These are phyloP conservation scores for Tricholoma terreum DNA, from an alignment of 768 basidiomycete genomes.

Conservation along the genomic window DNA sequence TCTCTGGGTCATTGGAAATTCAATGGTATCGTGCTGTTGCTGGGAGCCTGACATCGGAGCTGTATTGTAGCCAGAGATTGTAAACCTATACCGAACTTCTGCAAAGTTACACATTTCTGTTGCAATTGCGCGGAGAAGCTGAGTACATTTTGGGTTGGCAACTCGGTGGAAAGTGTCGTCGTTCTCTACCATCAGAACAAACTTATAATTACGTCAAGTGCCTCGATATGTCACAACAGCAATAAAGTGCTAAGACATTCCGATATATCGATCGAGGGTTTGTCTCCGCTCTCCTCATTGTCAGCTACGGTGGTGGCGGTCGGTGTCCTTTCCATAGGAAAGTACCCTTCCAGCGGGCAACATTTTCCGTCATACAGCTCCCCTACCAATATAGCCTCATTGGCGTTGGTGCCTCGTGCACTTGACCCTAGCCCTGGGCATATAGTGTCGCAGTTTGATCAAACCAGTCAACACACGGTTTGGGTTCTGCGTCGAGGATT, in stretches of 20 bases:
- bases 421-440: neutral
- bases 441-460: neutral
- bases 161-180: no score
- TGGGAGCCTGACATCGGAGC: no score
- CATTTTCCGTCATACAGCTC: neutral
- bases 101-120: no score
- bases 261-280: constrained; percentile 6
- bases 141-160: no score
- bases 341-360: constrained; percentile 4
- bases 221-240: constrained; percentile 14
- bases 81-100: no score
- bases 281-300: constrained; percentile 3
- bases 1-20: no score
- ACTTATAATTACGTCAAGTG: no score
- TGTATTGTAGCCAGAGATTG: no score
- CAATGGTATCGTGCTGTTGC: no score
- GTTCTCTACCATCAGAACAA: no score
- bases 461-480: neutral
- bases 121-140: no score
- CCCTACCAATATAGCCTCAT: neutral
- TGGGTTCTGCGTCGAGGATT: constrained; percentile 3
- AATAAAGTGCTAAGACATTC: neutral
- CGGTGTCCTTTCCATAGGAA: constrained; percentile 1
- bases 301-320: constrained; percentile 13
- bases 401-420: neutral